phyloP scores from a whole-genome alignment of 352 stramenopile species.

The Phytophthora quininea region DNA sequence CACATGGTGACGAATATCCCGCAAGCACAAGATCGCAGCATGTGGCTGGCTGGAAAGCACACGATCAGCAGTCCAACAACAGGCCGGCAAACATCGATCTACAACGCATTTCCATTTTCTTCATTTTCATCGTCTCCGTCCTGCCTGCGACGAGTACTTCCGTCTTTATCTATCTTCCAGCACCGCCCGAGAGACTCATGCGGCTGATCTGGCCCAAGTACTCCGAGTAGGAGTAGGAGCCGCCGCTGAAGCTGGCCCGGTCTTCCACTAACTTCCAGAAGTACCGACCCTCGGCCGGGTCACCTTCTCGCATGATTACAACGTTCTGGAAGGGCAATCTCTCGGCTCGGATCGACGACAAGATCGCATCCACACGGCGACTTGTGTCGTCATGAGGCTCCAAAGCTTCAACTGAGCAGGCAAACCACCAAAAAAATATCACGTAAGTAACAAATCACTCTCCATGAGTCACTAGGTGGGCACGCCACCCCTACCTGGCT shows the following conservation, averaged over 20 bases:
- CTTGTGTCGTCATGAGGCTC: slow-evolving; percentile 86
- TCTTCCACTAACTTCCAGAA: slow-evolving; percentile 99
- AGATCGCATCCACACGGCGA: slow-evolving; percentile 86
- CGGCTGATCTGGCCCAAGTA: slow-evolving; percentile 93
- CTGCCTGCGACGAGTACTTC: slow-evolving; percentile 11
- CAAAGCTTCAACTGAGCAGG: slow-evolving; percentile 70
- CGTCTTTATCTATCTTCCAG: slow-evolving; percentile 63
- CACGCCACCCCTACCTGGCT: slow-evolving; percentile 49
- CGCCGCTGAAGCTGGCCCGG: slow-evolving; percentile 96
- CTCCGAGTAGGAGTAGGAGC: slow-evolving; percentile 98
- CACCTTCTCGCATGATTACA: slow-evolving; percentile 94
- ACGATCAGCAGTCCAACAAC: neutral
- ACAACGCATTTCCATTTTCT: slow-evolving; percentile 4
- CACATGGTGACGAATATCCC: neutral
- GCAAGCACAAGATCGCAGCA: neutral
- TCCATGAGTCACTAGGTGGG: slow-evolving; percentile 14
- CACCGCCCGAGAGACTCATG: slow-evolving; percentile 59
- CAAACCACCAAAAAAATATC: slow-evolving; percentile 17
- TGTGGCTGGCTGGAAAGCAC: too few species aligned
- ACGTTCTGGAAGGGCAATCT: slow-evolving; percentile 84
- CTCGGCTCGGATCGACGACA: slow-evolving; percentile 90
- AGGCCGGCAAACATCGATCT: neutral
- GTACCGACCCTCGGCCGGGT: slow-evolving; percentile 94
- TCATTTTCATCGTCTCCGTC: slow-evolving; percentile 25
- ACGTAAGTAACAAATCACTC: slow-evolving; percentile 30